phyloP scores from a whole-genome alignment of 805 yeast species.

The Teunomyces stri region DNA sequence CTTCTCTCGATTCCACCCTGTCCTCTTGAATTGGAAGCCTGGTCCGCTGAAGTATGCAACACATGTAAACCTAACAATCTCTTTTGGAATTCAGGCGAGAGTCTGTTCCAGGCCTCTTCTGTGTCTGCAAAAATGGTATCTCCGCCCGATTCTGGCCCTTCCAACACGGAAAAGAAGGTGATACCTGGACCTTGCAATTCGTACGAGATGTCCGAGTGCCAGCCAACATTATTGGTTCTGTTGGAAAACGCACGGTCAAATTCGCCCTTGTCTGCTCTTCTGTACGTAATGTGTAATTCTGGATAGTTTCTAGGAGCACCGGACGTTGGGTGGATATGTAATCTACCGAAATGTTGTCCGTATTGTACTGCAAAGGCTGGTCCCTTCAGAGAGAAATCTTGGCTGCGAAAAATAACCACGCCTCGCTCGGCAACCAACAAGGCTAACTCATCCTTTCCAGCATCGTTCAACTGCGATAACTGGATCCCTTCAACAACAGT shows the following conservation, averaged over 20 bases:
- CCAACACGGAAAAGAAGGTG: conserved; percentile 33
- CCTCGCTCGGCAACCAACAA: conserved; percentile 66
- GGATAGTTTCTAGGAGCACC: conserved; percentile 57
- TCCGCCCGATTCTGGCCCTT: conserved; percentile 39
- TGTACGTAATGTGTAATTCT: conserved; percentile 34
- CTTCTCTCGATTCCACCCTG: conserved; percentile 35
- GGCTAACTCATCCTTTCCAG: conserved; percentile 69
- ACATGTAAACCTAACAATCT: conserved; percentile 32
- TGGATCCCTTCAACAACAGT: conserved; percentile 61
- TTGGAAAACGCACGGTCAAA: conserved; percentile 25
- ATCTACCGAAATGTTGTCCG: conserved; percentile 65
- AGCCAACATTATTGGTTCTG: conserved; percentile 29
- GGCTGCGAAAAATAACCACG: conserved; percentile 63
- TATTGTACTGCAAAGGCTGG: conserved; percentile 50
- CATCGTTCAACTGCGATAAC: conserved; percentile 49
- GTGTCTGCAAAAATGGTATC: conserved; percentile 38
- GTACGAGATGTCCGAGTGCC: conserved; percentile 39
- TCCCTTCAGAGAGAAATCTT: conserved; percentile 55
- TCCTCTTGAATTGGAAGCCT: conserved; percentile 24
- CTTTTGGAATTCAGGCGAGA: conserved; percentile 34
- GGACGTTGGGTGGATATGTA: conserved; percentile 72
- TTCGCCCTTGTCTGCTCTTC: conserved; percentile 28
- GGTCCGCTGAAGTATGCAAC: conserved; percentile 33
- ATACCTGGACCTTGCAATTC: conserved; percentile 36
- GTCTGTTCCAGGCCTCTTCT: conserved; percentile 35